phyloP scores from a whole-genome alignment of 2,329 filamentous ascomycete genomes.

The Aquanectria penicillioides region DNA sequence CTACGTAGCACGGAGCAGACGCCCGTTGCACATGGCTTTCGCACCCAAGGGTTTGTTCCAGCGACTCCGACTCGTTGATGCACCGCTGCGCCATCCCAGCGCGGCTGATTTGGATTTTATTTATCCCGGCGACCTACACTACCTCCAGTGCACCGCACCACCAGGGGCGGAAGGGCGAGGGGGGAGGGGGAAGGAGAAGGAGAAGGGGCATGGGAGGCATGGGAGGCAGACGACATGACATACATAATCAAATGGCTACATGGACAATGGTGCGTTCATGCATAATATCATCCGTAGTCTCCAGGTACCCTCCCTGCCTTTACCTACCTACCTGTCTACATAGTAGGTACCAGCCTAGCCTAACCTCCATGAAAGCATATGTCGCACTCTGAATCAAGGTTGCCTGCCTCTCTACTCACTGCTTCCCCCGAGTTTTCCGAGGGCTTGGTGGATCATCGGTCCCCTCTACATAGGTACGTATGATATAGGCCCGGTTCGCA shows the following conservation, averaged over 20 bases:
- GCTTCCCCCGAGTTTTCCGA: conserved; percentile 18
- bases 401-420: not conserved
- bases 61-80: conserved; percentile 13
- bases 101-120: not conserved
- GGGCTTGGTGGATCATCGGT: conserved; percentile 11
- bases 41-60: not conserved
- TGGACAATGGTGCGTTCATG: not conserved
- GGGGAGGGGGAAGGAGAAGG: too few relatives aligned
- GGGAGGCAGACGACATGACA: not conserved
- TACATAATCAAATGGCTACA: not conserved
- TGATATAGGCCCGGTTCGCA: conserved; percentile 12
- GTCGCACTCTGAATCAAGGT: not conserved
- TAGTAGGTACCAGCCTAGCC: too few relatives aligned
- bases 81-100: not conserved
- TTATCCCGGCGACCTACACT: not conserved
- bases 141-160: too few relatives aligned
- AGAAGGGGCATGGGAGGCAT: not conserved
- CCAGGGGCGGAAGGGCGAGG: too few relatives aligned
- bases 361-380: too few relatives aligned
- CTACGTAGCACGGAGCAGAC: not conserved
- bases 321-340: too few relatives aligned
- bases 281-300: not conserved
- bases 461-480: conserved; percentile 14
- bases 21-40: not conserved
- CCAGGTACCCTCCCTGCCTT: not conserved